Percentiles rank a stretch among this genome's conserved stretches.
Evolutionary conservation across 2,329 filamentous ascomycete genomes (phyloP).

Genomic region (Penicillium sp.): DNA sequence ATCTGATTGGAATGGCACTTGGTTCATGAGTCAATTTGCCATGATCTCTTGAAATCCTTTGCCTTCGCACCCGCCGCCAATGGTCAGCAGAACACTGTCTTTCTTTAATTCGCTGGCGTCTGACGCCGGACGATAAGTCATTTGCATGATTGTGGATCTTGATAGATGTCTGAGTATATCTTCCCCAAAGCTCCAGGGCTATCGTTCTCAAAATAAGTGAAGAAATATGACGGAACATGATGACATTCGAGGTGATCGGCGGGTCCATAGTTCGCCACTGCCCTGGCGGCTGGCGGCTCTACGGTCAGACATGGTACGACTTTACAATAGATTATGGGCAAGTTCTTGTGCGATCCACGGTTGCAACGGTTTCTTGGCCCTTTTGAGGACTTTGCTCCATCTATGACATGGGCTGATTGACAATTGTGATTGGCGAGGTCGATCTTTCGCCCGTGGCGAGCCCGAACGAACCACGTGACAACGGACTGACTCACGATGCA

Average conservation of each 20-base stretch:
- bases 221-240: not conserved
- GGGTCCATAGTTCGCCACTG: conserved; percentile 13
- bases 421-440: not conserved
- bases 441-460: not conserved
- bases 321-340: not conserved
- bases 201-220: not conserved
- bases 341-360: not conserved
- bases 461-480: not conserved
- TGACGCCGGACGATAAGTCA: not conserved
- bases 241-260: conserved; percentile 9
- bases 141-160: not conserved
- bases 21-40: not conserved
- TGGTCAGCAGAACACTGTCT: not conserved
- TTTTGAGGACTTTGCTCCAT: not conserved
- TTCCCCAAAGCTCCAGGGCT: not conserved
- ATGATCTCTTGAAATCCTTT: not conserved
- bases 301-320: not conserved
- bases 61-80: not conserved
- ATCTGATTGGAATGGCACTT: not conserved
- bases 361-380: not conserved
- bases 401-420: not conserved
- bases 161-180: not conserved
- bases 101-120: not conserved
- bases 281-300: conserved; percentile 3
- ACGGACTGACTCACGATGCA: not conserved